Base-by-base conservation (phyloP, 2,329 filamentous ascomycete species). In the Calonectria pseudoturangicola region DNA sequence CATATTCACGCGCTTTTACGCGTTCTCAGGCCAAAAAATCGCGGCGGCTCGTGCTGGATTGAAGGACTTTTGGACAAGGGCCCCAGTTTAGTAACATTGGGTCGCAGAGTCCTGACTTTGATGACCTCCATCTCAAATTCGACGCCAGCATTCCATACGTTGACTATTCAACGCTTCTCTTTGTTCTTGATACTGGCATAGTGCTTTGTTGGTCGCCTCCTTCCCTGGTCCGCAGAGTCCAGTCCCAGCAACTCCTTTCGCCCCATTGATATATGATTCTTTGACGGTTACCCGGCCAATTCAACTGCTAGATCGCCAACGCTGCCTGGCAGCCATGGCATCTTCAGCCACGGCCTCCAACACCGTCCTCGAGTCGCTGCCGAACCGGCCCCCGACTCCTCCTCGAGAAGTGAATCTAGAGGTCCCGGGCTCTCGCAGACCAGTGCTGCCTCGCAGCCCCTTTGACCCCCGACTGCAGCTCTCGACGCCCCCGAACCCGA, bases 371-470 rank as follows among this genome's bases (percentile, higher is more conserved):
- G 88, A 91, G 74, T 86, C 87, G 70, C 85, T 92, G 67, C 86
- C 88, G 74, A 83, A 89, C 73, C 88, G 91, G 82, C 92, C 92
- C 30, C 92, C 92, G n/a, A 94, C 92, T 41, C 92, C 92, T 58
- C 92, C 92, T n/a, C 89, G 88, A 77, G 90, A 91, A 81, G 84
- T 87, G 43, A 83, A 82, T 36, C 81, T 82, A 77, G 85, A 87
- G 48, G 68, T 79, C 70, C 83, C 85, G 63, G 77, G 80, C 33
- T 77, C 81, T 36, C 76, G 81, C 65, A 86, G 85, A 74, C 78
- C 83, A 45, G 76, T 82, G n/a, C 77, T 84, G 54, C 78, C 82
- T 74, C 82, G 84, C 41, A 76, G 84, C n/a, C 79, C 81, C 41
- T 80, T 85, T 79, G 84, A 88, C 74, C 79, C 79, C 27, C 76